phyloP scores from a whole-genome alignment of 108 stramenopile genomes.

The Pseudonitzschia delicatissima region DNA sequence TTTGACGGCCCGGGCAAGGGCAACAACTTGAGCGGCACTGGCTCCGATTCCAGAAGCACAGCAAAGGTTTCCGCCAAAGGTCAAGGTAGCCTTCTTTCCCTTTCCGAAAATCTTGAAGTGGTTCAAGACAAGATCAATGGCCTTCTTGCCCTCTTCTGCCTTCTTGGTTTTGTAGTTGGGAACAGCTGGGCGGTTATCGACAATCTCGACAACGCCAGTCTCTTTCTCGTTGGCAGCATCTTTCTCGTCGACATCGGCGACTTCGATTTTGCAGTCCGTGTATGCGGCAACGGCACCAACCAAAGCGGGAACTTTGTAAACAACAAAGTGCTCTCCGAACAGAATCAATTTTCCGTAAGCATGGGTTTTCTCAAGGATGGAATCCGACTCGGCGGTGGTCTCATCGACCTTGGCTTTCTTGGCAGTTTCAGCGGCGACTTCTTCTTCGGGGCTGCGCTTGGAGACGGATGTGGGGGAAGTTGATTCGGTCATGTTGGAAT shows the following conservation, averaged over 20 bases:
- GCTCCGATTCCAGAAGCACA: constrained; percentile 85
- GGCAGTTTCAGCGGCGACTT: not conserved
- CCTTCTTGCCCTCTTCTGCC: constrained; percentile 68
- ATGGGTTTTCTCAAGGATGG: constrained; percentile 33
- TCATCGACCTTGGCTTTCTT: constrained; percentile 12
- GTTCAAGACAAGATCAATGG: constrained; percentile 66
- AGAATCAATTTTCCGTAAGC: constrained; percentile 86
- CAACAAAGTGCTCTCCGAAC: constrained; percentile 90
- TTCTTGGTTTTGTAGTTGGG: constrained; percentile 84
- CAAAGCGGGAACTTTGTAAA: constrained; percentile 80
- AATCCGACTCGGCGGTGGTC: not conserved
- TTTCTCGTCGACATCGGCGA: constrained; percentile 37
- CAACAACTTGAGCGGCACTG: constrained; percentile 79
- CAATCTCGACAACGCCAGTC: constrained; percentile 40
- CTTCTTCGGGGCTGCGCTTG: constrained; percentile 1
- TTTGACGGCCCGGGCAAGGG: constrained; percentile 69
- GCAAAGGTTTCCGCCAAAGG: constrained; percentile 80
- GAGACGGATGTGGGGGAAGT: no score
- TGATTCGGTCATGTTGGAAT: no score
- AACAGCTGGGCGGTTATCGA: constrained; percentile 84
- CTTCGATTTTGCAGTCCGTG: constrained; percentile 62
- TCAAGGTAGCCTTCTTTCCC: constrained; percentile 43
- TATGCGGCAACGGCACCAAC: constrained; percentile 83
- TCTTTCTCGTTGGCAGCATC: constrained; percentile 18
- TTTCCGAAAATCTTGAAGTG: constrained; percentile 42